Conservation (phyloP, 805 yeast species). For the Schizosaccharomyces pombe region DNA sequence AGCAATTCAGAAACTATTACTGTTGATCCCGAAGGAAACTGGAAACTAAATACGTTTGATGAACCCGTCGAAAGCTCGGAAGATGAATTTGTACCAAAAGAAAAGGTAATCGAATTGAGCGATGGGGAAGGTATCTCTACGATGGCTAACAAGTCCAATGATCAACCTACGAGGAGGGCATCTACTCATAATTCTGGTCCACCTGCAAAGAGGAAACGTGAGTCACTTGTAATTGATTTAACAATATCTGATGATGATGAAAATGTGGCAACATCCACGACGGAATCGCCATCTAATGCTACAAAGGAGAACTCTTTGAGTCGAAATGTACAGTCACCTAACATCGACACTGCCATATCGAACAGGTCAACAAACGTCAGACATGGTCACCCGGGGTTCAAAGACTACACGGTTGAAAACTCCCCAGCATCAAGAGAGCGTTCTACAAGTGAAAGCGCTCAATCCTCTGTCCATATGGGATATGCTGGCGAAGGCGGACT, state of each 20-base stretch:
- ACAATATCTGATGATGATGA: constrained; percentile 11
- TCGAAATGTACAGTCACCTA: too few species aligned
- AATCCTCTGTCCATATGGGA: too few species aligned
- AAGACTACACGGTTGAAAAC: too few species aligned
- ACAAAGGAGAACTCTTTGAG: neutral
- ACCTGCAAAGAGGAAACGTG: constrained; percentile 1
- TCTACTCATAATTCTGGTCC: neutral
- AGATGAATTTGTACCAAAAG: constrained; percentile 1
- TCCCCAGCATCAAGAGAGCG: too few species aligned
- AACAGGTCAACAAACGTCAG: too few species aligned
- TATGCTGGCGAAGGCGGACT: too few species aligned
- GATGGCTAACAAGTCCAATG: constrained; percentile 4
- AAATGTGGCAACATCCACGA: neutral
- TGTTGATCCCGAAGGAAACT: constrained; percentile 46
- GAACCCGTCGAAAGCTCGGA: constrained; percentile 4
- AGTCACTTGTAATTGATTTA: constrained; percentile 9
- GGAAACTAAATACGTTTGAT: constrained; percentile 24
- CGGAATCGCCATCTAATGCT: neutral
- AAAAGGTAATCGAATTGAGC: neutral
- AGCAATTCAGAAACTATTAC: constrained; percentile 42
- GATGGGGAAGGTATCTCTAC: neutral
- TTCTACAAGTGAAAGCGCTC: too few species aligned
- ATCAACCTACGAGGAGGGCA: constrained; percentile 1
- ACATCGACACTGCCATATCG: too few species aligned
- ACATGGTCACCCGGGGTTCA: too few species aligned